Conservation (phyloP, 768 basidiomycete species). For the Lactifluus hygrophoroides region DNA sequence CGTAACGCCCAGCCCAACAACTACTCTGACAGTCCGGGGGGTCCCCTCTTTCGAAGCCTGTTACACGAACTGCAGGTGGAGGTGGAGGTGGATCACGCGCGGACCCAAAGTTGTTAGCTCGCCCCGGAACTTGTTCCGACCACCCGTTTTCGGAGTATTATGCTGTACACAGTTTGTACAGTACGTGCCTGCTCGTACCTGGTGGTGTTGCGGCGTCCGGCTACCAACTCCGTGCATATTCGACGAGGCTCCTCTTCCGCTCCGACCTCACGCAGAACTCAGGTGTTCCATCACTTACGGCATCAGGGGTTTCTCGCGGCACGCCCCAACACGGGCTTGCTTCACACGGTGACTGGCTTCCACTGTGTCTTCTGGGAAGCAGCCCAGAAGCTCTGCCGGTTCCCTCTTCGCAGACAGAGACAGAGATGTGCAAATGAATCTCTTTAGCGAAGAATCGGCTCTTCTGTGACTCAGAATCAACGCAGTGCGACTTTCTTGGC, state of each 20-base stretch:
- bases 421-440: neutral
- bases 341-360: neutral
- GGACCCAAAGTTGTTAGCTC: neutral
- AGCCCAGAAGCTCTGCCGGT: neutral
- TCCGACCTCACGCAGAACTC: neutral
- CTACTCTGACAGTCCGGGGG: neutral
- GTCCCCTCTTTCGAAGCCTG: neutral
- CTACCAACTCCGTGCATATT: neutral
- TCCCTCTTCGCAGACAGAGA: neutral
- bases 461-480: constrained; percentile 1
- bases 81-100: neutral
- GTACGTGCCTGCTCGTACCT: neutral
- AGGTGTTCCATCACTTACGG: constrained; percentile 1
- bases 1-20: neutral
- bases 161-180: neutral
- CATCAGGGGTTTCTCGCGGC: neutral
- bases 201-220: neutral
- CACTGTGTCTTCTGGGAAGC: neutral
- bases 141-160: too few species aligned
- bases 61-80: neutral
- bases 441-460: neutral
- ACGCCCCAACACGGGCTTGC: neutral
- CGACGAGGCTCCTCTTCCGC: neutral
- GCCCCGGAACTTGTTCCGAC: neutral
- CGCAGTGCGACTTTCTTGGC: constrained; percentile 17